These are phyloP conservation scores for Camelina neglecta DNA, from an alignment of 345 rosid species.

Conservation along the genomic window DNA sequence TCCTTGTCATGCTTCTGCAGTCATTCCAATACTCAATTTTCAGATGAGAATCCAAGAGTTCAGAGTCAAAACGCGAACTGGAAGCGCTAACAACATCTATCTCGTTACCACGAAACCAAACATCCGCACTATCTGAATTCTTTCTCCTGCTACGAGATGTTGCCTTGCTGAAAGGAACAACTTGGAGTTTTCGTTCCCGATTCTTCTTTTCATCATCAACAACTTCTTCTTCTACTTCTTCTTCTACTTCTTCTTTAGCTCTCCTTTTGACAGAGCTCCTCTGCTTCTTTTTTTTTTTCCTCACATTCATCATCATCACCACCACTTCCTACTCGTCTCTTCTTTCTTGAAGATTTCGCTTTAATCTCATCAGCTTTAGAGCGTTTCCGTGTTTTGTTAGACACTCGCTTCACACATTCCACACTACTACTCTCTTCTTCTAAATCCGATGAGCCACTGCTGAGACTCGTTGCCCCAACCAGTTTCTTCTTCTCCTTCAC, in stretches of 20 bases:
- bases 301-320: constrained; percentile 14
- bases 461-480: constrained; percentile 31
- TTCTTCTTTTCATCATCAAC: neutral
- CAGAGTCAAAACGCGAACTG: constrained; percentile 31
- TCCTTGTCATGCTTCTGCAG: constrained; percentile 42
- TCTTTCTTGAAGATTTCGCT: constrained; percentile 25
- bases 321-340: constrained; percentile 3
- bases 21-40: constrained; percentile 4
- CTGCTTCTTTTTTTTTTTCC: constrained; percentile 33
- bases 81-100: constrained; percentile 14
- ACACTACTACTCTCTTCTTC: constrained; percentile 26
- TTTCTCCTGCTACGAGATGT: constrained; percentile 17
- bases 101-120: neutral
- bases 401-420: constrained; percentile 7
- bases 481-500: constrained; percentile 23
- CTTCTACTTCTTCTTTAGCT: constrained; percentile 9
- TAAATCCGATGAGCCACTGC: constrained; percentile 30
- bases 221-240: constrained; percentile 24
- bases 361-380: constrained; percentile 37
- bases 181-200: constrained; percentile 6
- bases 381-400: constrained; percentile 33
- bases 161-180: constrained; percentile 19
- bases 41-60: constrained; percentile 19
- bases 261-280: constrained; percentile 33
- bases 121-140: neutral